Evolutionary conservation across 768 basidiomycete genomes (phyloP), one percentile per base, ranked within the genome.

Genomic region (Leccinum fibrillosum): DNA sequence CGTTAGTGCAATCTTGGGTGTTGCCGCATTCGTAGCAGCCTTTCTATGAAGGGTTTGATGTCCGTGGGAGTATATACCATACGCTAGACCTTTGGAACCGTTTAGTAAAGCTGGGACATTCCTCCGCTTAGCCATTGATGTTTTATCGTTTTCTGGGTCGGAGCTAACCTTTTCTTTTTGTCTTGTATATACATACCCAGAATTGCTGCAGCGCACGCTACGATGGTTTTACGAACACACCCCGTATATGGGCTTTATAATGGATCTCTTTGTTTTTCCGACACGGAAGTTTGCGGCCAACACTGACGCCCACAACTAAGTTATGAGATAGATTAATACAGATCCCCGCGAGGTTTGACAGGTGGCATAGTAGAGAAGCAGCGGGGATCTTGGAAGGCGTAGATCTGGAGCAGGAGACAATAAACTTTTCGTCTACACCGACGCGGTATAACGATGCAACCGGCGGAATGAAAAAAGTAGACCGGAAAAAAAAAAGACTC

Each of bases 1-100:
- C 30, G 54, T 76, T 23, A 57, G 75, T 45, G 69, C 72, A 19
- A 52, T 76, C 34, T 52, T 77, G 5, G 75, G 71, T 32, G 69
- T 72, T 21, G 67, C 72, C 10, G 75, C 71, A 17, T 61, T 77
- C 12, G 72, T 65, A 1, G 66, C 66, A n/a, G 62, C 67, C 10
- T 69, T 72, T 28, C 56, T 75, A 39, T 72, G n/a, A 61, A 51
- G n/a, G 23, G 2, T 45, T 19, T 56, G n/a, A 17, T 44, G 21
- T 44, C 47, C 55, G 3, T 58, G 52, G 52, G 58, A 62, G 52
- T 58, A 68, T 61, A 68, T 63, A 68, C 62, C 56, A 44, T 52
- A 52, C 49, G 54, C 17, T 37, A 45, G 65, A 57, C 45, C 63
- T 67, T 69, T 47, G 39, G 39, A 42, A 30, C 69, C 56, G 58